These are phyloP conservation scores for Paramecium sonneborni DNA, from an alignment of 73 alveolate species.

Conservation along the genomic window DNA sequence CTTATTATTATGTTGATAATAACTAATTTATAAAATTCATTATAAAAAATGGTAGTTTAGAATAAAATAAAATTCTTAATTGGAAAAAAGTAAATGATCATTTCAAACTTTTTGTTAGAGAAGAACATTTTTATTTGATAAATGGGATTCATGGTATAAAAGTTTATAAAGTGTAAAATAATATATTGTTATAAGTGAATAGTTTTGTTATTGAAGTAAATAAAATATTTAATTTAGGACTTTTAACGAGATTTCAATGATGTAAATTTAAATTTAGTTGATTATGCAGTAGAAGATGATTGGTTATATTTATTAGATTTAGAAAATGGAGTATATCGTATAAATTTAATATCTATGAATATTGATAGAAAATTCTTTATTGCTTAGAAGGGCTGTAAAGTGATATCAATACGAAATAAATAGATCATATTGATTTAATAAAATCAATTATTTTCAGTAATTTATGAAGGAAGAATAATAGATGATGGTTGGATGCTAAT, in stretches of 20 bases:
- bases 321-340: background rate
- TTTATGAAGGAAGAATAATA: background rate
- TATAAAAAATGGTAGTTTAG: background rate
- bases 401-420: background rate
- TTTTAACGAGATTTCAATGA: background rate
- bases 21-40: background rate
- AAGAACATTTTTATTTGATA: background rate
- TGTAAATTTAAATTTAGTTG: background rate
- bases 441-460: background rate
- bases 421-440: background rate
- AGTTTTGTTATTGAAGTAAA: background rate
- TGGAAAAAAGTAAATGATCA: background rate
- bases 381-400: background rate
- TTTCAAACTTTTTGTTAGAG: background rate
- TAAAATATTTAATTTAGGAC: background rate
- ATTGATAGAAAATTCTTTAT: background rate
- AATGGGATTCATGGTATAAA: background rate
- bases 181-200: background rate
- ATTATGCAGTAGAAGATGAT: background rate
- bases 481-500: background rate
- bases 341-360: background rate
- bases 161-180: background rate
- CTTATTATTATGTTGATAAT: background rate
- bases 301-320: background rate
- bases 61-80: background rate